Conservation (phyloP, 2,329 filamentous ascomycete genomes). For the Fusarium dimerum region DNA sequence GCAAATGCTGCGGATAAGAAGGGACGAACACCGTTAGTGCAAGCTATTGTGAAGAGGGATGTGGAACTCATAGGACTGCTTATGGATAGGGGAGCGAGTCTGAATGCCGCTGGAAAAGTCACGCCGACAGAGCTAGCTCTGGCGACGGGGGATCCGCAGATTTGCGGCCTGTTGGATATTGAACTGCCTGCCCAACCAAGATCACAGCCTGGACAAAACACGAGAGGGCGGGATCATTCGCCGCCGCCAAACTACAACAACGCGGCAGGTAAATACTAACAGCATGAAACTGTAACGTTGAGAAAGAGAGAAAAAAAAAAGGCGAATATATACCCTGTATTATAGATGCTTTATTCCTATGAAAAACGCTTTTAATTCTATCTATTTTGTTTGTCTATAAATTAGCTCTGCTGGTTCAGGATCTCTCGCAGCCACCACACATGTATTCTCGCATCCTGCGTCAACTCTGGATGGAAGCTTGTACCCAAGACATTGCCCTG, state of each 20-base stretch:
- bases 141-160: slow-evolving; percentile 26
- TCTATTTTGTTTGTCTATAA: slow-evolving; percentile 1
- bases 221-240: slow-evolving; percentile 8
- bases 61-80: slow-evolving; percentile 32
- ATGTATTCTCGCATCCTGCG: slow-evolving; percentile 84
- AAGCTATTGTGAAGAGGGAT: slow-evolving; percentile 32
- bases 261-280: slow-evolving; percentile 15
- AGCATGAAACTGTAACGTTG: neutral
- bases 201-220: neutral
- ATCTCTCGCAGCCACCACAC: slow-evolving; percentile 85
- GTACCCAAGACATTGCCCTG: slow-evolving; percentile 93
- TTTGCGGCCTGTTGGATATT: slow-evolving; percentile 28
- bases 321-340: slow-evolving; percentile 8
- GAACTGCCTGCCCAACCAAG: neutral
- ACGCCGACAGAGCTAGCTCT: slow-evolving; percentile 27
- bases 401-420: slow-evolving; percentile 19
- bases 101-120: slow-evolving; percentile 16
- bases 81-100: slow-evolving; percentile 29
- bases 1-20: slow-evolving; percentile 33
- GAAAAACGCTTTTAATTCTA: slow-evolving; percentile 12
- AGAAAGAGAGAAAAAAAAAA: neutral
- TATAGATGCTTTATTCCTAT: neutral
- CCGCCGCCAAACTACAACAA: slow-evolving; percentile 26
- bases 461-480: slow-evolving; percentile 95
- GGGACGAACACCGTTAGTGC: slow-evolving; percentile 34